These are phyloP conservation scores for Heliamphora ciliata DNA, from an alignment of 179 eudicot genomes.

Conservation along the genomic window DNA sequence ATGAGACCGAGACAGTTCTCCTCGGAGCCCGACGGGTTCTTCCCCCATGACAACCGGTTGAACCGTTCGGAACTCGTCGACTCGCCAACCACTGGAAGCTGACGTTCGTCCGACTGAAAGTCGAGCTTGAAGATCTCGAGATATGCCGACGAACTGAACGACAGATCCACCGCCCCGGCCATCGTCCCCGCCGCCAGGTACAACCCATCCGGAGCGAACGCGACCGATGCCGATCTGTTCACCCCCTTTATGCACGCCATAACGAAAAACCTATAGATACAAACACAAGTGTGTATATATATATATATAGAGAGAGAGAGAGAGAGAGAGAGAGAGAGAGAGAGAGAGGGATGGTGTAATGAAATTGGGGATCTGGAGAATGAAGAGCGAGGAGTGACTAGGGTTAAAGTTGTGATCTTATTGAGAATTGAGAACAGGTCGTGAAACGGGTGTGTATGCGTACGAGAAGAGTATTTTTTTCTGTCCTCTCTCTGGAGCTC, in stretches of 20 bases:
- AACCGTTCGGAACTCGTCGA: conserved; percentile 67
- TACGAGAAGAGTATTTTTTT: no score
- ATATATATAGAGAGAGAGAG: background rate
- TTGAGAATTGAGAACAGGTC: no score
- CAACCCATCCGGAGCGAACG: conserved; percentile 67
- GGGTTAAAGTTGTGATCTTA: no score
- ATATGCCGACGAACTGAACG: conserved; percentile 66
- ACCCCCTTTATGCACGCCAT: conserved; percentile 63
- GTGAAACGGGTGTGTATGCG: no score
- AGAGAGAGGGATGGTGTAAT: background rate
- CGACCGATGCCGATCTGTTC: conserved; percentile 75
- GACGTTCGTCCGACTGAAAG: conserved; percentile 55
- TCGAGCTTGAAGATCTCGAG: conserved; percentile 72
- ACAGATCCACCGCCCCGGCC: conserved; percentile 88
- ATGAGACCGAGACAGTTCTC: conserved; percentile 57
- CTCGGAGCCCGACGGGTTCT: conserved; percentile 38
- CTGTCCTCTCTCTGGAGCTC: no score
- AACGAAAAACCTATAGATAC: background rate
- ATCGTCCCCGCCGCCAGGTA: conserved; percentile 80
- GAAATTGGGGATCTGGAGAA: conserved; percentile 7
- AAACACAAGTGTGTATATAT: background rate
- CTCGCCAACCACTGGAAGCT: conserved; percentile 43
- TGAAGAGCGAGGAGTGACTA: background rate
- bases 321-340: background rate
- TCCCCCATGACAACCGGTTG: conserved; percentile 68